Evolutionary conservation across 1,284 basidiomycete genomes (phyloP).

Genomic region (Ceratobasidium sp.): DNA sequence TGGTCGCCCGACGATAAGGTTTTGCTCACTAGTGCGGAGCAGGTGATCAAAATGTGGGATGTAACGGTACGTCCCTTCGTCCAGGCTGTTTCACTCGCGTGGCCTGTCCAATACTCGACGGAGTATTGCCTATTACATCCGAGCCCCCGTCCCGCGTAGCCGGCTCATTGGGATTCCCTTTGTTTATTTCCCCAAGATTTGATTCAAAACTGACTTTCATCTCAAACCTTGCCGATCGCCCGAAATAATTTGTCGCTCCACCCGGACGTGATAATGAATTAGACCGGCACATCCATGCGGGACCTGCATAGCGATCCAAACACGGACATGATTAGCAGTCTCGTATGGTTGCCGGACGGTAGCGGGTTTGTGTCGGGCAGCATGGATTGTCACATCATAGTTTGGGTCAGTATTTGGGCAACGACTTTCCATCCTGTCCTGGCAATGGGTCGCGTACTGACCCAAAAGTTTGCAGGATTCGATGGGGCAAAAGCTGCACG

Average conservation of each 20-base stretch:
- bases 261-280: slow-evolving; percentile 19
- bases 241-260: neutral
- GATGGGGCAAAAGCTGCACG: slow-evolving; percentile 37
- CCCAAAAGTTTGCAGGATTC: slow-evolving; percentile 24
- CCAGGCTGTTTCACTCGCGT: neutral
- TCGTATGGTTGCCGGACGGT: slow-evolving; percentile 90
- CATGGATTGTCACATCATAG: slow-evolving; percentile 87
- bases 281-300: slow-evolving; percentile 78
- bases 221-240: neutral
- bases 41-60: slow-evolving; percentile 88
- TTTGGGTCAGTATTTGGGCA: slow-evolving; percentile 76
- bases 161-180: neutral
- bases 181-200: slow-evolving; percentile 42
- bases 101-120: neutral
- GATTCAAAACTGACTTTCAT: slow-evolving; percentile 22
- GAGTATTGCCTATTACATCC: slow-evolving; percentile 22
- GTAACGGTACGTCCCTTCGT: slow-evolving; percentile 68
- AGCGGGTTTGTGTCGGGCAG: slow-evolving; percentile 91
- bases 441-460: neutral
- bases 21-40: slow-evolving; percentile 84
- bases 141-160: neutral
- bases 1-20: slow-evolving; percentile 92
- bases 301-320: slow-evolving; percentile 72
- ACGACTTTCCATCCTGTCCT: neutral
- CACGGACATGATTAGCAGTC: slow-evolving; percentile 85